Percentiles rank a stretch among this genome's conserved stretches.
Conservation (phyloP, 2,329 filamentous ascomycete genomes). For the Aspergillus niger region DNA sequence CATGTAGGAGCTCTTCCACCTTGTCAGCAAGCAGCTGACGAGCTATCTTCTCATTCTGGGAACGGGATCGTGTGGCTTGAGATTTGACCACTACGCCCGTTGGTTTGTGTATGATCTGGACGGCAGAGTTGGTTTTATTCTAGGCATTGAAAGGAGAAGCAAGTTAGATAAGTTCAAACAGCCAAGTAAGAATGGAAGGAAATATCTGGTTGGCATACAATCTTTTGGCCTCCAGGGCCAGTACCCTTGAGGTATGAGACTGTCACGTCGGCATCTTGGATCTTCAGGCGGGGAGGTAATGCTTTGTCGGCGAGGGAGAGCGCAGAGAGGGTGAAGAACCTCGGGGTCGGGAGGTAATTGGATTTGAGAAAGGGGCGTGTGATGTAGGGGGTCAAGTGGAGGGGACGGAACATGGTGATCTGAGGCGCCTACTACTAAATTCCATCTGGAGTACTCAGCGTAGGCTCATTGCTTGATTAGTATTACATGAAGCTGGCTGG, state of each 20-base stretch:
- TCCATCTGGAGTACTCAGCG: not conserved
- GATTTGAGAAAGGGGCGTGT: not conserved
- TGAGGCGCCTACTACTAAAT: not conserved
- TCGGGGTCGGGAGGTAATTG: not conserved
- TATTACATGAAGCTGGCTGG: not conserved
- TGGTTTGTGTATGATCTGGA: slow-evolving; percentile 86
- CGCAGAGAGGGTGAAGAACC: slow-evolving; percentile 28
- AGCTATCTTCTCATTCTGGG: slow-evolving; percentile 85
- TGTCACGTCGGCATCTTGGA: slow-evolving; percentile 76
- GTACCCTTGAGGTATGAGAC: slow-evolving; percentile 87
- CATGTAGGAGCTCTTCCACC: slow-evolving; percentile 74
- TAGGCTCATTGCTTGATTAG: not conserved
- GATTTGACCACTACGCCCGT: slow-evolving; percentile 93
- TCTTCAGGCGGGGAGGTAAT: slow-evolving; percentile 73
- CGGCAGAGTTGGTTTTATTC: slow-evolving; percentile 97
- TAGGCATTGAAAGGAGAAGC: slow-evolving; percentile 18
- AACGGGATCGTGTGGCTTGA: slow-evolving; percentile 83
- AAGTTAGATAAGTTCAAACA: too few species aligned
- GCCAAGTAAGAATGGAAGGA: not conserved
- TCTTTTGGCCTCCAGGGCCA: slow-evolving; percentile 94
- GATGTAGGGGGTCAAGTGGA: slow-evolving; percentile 8
- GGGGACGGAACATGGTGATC: slow-evolving; percentile 13
- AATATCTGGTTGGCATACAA: slow-evolving; percentile 55
- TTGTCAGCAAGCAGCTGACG: slow-evolving; percentile 73
- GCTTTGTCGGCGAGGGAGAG: slow-evolving; percentile 51